Evolutionary conservation across 805 yeast species (phyloP), one percentile per base, ranked within the genome.

Genomic region (Jamesozyma lodderae): DNA sequence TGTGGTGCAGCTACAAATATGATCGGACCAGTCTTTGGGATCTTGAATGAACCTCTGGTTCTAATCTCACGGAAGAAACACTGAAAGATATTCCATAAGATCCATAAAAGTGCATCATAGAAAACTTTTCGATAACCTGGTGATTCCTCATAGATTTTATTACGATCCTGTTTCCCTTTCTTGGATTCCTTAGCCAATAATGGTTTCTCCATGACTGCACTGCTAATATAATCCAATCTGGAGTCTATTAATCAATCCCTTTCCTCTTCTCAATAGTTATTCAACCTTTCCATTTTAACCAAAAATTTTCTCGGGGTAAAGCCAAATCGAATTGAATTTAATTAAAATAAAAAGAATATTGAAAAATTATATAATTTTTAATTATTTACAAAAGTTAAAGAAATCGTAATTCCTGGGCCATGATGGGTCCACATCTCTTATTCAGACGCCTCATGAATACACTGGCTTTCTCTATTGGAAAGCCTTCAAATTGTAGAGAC

Each of bases 1-100:
- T 90, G 98, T 1, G 97, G 97, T 2, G 96, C 98, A 9, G 92
- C 94, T 25, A 92, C 97, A 45, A 92, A 80, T 38, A 90, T 81
- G 7, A 87, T 79, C 0, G 97, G 90, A 0, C 96, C 96, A 8
- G 70, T 60, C 22, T 71, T 67, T 11, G 82, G 81, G 36, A 76
- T 70, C 33, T 73, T 72, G 62, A 76, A 85, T 1, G 95, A 86
- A 1, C 96, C 96, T 42, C 97, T 71, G 3, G 92, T 77, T 37
- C 85, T 71, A 45, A 90, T 86, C 55, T 88, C 96, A 42, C 97
- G 65, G 63, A 90, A 90, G 66, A 90, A 90, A 32, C 79, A 69
- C 49, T 73, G 72, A 49, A 78, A 77, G 8, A 74, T 68, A 35
- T 57, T 48, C 11, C 64, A 51, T 27, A 77, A 64, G 8, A 67